Evolutionary conservation across 2,329 filamentous ascomycete genomes (phyloP), one percentile per base, ranked within the genome.

Genomic region (Aspergillus ruber): DNA sequence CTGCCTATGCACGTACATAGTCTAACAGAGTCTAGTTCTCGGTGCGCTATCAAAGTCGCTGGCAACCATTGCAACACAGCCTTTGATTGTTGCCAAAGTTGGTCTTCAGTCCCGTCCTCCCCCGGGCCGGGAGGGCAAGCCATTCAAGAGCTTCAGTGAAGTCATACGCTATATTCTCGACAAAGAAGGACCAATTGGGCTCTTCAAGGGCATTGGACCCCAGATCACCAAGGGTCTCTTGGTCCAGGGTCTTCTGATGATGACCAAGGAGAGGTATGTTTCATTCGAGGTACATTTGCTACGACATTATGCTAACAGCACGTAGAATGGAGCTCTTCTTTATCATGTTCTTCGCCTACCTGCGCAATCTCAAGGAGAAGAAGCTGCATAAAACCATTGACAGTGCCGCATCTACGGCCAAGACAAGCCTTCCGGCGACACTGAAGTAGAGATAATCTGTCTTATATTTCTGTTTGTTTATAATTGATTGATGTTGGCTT

Each of bases 191-290:
- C 66, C 80, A 1, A 61, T 85, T 10, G 86, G 86, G n/a, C 77
- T 98, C 1, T 98, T 97, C 77, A 98, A 98, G 74, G 93, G 93
- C 38, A 95, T 98, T 56, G 90, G 83, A 0, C 93, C 93, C 3
- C 93, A 98, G 68, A 86, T 98, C 44, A 70, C 90, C 50, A 98
- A 98, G 72, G 93, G 93, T 1, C 72, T 98, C 45, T 67, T 98
- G 43, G 93, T 98, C 2, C 93, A 98, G 65, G 93, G 93, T 43
- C 82, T 98, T 47, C 76, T 98, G 35, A 98, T 98, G 93, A 98
- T 96, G 90, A 93, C 90, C 42, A 98, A 98, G 73, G 93, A 98
- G 72, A 81, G 90, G 87, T 90, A 77, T 45, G 51, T 47, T 29
- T 40, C 35, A 40, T 15, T 35, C 6, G 39, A 39, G 4, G 10